These are phyloP conservation scores for Leccinum ochraceum DNA, from an alignment of 768 basidiomycete genomes.

Conservation along the genomic window DNA sequence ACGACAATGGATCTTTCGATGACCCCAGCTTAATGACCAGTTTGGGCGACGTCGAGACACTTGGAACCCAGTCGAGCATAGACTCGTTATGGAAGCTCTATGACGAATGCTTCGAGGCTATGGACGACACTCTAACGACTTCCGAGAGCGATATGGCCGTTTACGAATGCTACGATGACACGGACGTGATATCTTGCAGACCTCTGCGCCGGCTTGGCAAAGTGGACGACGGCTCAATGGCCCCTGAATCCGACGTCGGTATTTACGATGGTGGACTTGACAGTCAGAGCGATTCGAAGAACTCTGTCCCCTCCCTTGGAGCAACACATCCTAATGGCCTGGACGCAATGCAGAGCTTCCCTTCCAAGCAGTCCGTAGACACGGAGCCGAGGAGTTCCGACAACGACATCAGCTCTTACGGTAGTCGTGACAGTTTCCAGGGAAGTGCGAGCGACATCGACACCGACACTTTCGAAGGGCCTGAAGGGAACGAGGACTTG, in stretches of 20 bases:
- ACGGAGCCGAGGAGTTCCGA: neutral
- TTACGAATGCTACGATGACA: neutral
- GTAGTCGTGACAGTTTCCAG: neutral
- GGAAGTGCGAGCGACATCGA: neutral
- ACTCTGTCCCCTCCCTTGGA: no score
- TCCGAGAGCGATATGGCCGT: neutral
- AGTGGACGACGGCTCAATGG: neutral
- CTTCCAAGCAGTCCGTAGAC: neutral
- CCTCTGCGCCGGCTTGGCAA: neutral
- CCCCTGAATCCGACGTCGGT: neutral
- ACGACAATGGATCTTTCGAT: neutral
- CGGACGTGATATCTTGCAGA: neutral
- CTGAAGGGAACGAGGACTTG: neutral
- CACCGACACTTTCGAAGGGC: neutral
- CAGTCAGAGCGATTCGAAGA: no score
- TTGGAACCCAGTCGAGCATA: neutral
- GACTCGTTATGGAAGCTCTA: constrained; percentile 16
- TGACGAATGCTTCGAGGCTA: neutral
- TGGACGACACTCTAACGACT: neutral
- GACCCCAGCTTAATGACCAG: neutral
- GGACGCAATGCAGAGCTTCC: neutral
- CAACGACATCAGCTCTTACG: no score
- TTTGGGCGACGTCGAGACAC: neutral
- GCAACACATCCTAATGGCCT: no score
- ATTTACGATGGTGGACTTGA: neutral